Evolutionary conservation across 352 stramenopile genomes (phyloP), one percentile per base, ranked within the genome.

Genomic region (Pythium volutum): DNA sequence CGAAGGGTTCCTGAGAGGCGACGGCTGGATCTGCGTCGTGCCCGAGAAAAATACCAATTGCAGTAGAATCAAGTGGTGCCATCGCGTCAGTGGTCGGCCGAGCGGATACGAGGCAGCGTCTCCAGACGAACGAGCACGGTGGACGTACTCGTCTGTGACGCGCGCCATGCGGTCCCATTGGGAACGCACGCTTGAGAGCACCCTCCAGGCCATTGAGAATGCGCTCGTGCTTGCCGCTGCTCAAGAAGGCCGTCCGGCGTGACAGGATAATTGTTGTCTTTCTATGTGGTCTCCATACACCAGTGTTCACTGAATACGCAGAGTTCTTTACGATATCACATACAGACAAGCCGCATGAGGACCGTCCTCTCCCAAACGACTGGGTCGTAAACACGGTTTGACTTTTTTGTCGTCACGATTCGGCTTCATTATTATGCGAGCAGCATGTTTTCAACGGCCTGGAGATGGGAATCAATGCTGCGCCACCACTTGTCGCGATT

Each of bases 141-240:
- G 53, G 53, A n/a, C 20, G 7, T 43, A 60, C 41, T 20, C 25
- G 3, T 27, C 41, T 2, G 53, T 60, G 4, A 45, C 53, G 5
- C 20, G 15, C 12, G 26, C 39, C 16, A 52, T 60, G 53, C 41
- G 42, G 8, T 23, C 5, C 39, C 39, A 51, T 5, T 60, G 53
- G 53, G 41, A 60, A 20, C 26, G n/a, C 23, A 31, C n/a, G 8
- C 26, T 60, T 20, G 53, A 41, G 2, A n/a, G 4, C 18, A 60
- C 45, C 9, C 9, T 42, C 53, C 53, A 60, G 23, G 53, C 39
- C 15, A 11, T 60, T 3, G 53, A 60, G 41, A 60, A 60, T 42
- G 27, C 27, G 6, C 27, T 60, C 25, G 36, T 60, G 29, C 1
- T 41, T 5, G 22, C 14, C 18, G 36, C 14, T 16, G 18, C 36